Conservation (phyloP, 768 basidiomycete genomes). For the Butyriboletus loyo region DNA sequence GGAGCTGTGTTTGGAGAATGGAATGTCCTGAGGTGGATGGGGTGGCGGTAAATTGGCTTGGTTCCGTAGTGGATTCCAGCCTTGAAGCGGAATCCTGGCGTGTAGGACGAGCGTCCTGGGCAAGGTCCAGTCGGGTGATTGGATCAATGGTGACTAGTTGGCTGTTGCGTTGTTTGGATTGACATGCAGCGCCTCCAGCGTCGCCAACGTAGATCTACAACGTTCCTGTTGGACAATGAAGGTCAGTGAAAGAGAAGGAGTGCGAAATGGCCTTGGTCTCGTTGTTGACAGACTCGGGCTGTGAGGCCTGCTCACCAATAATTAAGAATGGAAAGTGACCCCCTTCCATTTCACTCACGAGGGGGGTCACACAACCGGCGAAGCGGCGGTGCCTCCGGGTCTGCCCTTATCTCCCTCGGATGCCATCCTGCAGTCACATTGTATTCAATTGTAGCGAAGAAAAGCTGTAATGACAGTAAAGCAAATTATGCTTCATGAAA, state of each 20-base stretch:
- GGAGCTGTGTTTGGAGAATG: conserved; percentile 24
- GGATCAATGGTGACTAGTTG: conserved; percentile 63
- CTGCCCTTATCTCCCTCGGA: too few species aligned
- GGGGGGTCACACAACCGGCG: conserved; percentile 13
- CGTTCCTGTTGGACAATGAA: conserved; percentile 16
- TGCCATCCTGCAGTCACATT: too few species aligned
- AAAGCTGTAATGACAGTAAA: conserved; percentile 20
- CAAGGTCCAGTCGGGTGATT: conserved; percentile 51
- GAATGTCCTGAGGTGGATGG: conserved; percentile 17
- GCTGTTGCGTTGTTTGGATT: conserved; percentile 17
- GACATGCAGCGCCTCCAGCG: conserved; percentile 27
- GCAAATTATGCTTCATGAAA: conserved; percentile 21
- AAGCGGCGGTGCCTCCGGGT: neutral
- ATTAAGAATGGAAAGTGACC: conserved; percentile 26
- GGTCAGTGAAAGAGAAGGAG: conserved; percentile 20
- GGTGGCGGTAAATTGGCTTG: conserved; percentile 27
- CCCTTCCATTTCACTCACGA: conserved; percentile 19
- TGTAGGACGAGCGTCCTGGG: conserved; percentile 51
- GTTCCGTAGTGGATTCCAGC: conserved; percentile 43
- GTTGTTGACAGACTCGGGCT: conserved; percentile 22
- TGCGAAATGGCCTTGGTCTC: conserved; percentile 21
- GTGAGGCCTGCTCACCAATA: conserved; percentile 20
- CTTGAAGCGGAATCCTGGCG: conserved; percentile 43
- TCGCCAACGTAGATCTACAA: conserved; percentile 21
- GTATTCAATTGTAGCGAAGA: conserved; percentile 6